phyloP scores from a whole-genome alignment of 1,284 basidiomycete species.

The Malassezia obtusa region DNA sequence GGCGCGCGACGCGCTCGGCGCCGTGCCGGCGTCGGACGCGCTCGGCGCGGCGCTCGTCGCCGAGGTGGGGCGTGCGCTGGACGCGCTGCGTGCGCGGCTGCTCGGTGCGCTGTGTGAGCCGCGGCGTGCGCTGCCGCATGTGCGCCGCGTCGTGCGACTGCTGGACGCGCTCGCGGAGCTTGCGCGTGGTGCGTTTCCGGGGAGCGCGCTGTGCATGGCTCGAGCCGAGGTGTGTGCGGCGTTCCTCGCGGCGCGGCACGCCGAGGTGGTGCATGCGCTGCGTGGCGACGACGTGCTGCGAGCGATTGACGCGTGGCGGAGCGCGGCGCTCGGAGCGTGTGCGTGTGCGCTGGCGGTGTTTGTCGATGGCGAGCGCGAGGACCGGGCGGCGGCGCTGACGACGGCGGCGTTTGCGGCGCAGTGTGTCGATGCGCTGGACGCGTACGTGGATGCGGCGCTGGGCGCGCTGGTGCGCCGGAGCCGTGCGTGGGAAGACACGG shows the following conservation, averaged over 20 bases:
- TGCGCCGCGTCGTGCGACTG: background rate
- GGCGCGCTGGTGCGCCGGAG: background rate
- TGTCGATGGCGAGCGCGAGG: background rate
- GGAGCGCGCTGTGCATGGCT: background rate
- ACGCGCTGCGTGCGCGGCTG: background rate
- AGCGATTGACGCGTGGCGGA: conserved; percentile 4
- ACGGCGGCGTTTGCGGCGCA: conserved; percentile 2
- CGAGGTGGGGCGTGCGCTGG: background rate
- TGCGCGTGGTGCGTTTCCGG: background rate
- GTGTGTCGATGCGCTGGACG: background rate
- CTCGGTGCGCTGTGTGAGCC: background rate
- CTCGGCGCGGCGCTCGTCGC: background rate
- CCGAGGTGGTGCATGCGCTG: background rate
- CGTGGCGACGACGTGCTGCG: background rate
- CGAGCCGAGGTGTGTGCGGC: background rate
- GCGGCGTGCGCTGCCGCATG: background rate
- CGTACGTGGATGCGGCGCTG: background rate
- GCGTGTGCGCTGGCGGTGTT: conserved; percentile 1
- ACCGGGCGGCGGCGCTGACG: background rate
- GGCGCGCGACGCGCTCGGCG: background rate
- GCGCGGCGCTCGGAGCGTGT: background rate
- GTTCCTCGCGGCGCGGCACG: conserved; percentile 2
- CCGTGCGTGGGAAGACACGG: background rate
- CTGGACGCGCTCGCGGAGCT: background rate
- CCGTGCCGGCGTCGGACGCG: background rate